Base-by-base conservation (phyloP, 1,139 yeast genomes). In the Kluyveromyces sp. region DNA sequence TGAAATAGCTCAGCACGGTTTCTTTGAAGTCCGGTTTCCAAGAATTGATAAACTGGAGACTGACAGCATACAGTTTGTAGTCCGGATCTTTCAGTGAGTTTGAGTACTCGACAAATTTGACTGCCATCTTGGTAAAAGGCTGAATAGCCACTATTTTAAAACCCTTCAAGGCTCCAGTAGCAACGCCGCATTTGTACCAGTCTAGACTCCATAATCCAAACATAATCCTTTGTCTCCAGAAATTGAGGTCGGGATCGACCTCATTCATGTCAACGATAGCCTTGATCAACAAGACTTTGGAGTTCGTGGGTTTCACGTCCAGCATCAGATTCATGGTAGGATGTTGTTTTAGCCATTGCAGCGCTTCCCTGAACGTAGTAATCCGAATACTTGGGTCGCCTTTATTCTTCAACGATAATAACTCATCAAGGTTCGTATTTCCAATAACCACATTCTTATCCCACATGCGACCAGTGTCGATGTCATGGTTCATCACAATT, bases 161-260 rank as follows among this genome's bases (percentile, higher is more conserved):
- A 12, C 63, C 64, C 12, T 57, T 57, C 20, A 72, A 48, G 1
- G 74, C 64, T 3, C 71, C 67, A 12, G 71, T 64, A 20, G 53
- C 53, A 36, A 66, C 62, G 36, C 75, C 75, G 49, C 72, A 78
- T 50, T 76, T 73, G 50, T 83, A 73, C 57, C 83, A 83, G 45
- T 75, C 76, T 41, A 81, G 60, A 49, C 76, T 69, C 97, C 97
- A 92, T 29, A 89, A 64, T 0, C 97, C 97, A 58, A 87, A 77
- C 44, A 83, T 80, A 39, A 87, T 66, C 39, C 77, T 73, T 28
- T 70, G 67, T 43, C 73, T 71, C 96, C 96, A 89, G 66, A 72
- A 84, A 13, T 63, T 56, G 33, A 77, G 46, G 57, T 83, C 80
- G 18, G 67, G 57, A 34, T 74, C 68, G 4, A 75, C 74, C 3